Evolutionary conservation across 2,329 filamentous ascomycete genomes (phyloP).

Genomic region (Trichophyton verrucosum): DNA sequence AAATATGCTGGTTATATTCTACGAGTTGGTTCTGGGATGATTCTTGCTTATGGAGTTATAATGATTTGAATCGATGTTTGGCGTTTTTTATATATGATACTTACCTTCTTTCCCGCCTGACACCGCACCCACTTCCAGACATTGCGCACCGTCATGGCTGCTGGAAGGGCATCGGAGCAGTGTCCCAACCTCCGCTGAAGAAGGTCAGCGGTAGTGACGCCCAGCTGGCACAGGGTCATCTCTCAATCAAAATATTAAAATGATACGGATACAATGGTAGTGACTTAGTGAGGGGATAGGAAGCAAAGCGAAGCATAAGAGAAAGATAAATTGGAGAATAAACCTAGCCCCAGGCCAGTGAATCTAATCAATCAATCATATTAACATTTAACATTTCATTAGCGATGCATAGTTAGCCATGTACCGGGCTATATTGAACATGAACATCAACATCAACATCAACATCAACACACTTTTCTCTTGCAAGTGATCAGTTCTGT

Average conservation of each 20-base stretch:
- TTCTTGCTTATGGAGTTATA: neutral
- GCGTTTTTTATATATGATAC: neutral
- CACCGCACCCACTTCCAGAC: no score
- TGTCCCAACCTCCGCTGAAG: no score
- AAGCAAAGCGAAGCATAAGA: no score
- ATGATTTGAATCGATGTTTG: neutral
- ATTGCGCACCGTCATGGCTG: neutral
- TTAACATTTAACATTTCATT: constrained; percentile 3
- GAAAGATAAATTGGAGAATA: no score
- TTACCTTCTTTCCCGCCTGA: neutral
- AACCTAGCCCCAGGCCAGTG: neutral
- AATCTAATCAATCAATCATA: neutral
- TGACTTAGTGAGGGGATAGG: no score
- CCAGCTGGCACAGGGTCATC: no score
- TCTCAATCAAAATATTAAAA: no score
- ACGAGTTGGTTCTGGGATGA: constrained; percentile 50
- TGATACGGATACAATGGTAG: no score
- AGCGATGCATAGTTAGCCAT: no score
- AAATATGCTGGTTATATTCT: constrained; percentile 71
- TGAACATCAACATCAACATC: neutral
- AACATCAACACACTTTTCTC: neutral
- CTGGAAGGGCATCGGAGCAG: no score
- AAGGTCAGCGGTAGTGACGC: no score
- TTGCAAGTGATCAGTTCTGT: neutral
- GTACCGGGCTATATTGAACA: neutral